Evolutionary conservation across 2,329 filamentous ascomycete genomes (phyloP), one percentile per base, ranked within the genome.

Genomic region (Colletotrichum orbiculare): DNA sequence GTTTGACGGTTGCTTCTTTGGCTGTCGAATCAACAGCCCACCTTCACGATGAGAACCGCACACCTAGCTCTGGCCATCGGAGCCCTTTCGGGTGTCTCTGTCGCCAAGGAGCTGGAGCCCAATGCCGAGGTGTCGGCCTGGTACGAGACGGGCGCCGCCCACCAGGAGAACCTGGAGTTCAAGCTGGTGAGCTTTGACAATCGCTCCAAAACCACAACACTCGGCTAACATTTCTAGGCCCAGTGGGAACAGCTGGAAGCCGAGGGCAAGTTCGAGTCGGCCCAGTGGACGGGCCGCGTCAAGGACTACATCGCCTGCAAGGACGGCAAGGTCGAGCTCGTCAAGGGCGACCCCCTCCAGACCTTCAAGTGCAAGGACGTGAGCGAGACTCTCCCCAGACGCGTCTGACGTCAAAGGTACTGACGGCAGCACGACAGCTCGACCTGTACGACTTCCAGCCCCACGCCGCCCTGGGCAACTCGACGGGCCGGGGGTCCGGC

Each of bases 361-460:
- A 82, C 79, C 2, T 82, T 81, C 70, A 72, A 70, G 42, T 82
- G 80, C 72, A 78, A 72, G 50, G 78, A 79, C 57, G 73, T 73
- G 66, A 67, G 71, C 58, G 8, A 5, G 25, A 5, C 4, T 8
- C 41, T 25, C 12, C 4, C 8, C 8, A 8, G 12, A 9, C 4
- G 9, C 25, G 41, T 33, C 3, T 6, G 7, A 17, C 17, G 17
- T 17, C 17, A 25, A 25, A 12, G 7, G 11, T 2, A 64, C 54
- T 68, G 50, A 64, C 43, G 7, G 9, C 25, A 17, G 3, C 17
- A 5, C 47, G 7, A n/a, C 46, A 70, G 77, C 77, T 83, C n/a
- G 83, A 86, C 67, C 76, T 85, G n/a, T 81, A 84, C 69, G 81
- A 84, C 69, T 86, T 86, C 72, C 74, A 82, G 52, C 79, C 78